Evolutionary conservation across 2,329 filamentous ascomycete genomes (phyloP).

Genomic region (Fusarium acutatum): DNA sequence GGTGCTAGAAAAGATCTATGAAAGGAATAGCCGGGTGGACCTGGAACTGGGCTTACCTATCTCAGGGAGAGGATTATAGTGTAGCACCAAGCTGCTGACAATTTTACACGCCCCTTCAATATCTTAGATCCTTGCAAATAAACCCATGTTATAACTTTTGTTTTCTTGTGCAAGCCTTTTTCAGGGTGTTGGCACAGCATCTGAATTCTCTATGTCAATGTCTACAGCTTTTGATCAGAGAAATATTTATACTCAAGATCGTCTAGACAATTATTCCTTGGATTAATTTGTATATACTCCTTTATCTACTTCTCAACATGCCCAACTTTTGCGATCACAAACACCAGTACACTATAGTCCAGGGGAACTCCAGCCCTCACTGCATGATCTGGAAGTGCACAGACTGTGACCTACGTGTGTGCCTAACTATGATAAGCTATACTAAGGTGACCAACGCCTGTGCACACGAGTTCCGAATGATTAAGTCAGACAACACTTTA

Average conservation of each 20-base stretch:
- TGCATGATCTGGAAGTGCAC: constrained; percentile 75
- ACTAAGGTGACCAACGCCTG: no score
- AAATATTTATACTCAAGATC: not conserved
- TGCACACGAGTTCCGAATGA: no score
- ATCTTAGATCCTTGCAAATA: not conserved
- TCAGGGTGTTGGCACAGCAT: rapidly evolving
- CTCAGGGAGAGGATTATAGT: no score
- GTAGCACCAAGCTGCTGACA: no score
- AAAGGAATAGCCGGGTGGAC: no score
- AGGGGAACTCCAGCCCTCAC: constrained; percentile 71
- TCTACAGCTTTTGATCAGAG: not conserved
- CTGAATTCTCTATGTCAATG: not conserved
- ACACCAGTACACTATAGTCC: constrained; percentile 68
- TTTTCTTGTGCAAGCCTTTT: not conserved
- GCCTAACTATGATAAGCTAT: constrained; percentile 43
- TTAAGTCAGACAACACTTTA: no score
- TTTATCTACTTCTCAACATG: constrained; percentile 44
- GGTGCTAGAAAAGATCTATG: no score
- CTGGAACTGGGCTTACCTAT: no score
- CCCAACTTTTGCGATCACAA: constrained; percentile 59
- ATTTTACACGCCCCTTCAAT: no score
- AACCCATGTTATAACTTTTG: not conserved
- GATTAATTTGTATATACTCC: not conserved
- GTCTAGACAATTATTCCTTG: no score
- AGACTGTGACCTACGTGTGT: constrained; percentile 73